These are phyloP conservation scores for Globisporangium takayamanum DNA, from an alignment of 352 stramenopile genomes.

Conservation along the genomic window DNA sequence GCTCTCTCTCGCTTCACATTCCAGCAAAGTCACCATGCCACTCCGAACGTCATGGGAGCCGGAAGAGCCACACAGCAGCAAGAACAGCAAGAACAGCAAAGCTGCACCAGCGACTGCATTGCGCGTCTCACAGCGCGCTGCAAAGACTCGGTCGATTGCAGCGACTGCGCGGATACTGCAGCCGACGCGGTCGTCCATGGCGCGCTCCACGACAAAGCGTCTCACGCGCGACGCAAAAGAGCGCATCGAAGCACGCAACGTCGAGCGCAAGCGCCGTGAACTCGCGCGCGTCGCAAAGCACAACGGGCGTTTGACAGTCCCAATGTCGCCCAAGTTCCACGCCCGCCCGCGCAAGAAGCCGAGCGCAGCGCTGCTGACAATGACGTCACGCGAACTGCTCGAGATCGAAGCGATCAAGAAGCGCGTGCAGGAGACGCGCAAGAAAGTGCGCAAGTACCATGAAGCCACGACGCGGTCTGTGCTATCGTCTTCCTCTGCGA, in stretches of 20 bases:
- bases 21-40: background rate
- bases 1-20: background rate
- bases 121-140: conserved; percentile 31
- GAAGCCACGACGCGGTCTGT: conserved; percentile 43
- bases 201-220: conserved; percentile 30
- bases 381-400: conserved; percentile 63
- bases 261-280: conserved; percentile 24
- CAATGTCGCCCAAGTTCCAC: conserved; percentile 61
- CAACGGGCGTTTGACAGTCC: conserved; percentile 58
- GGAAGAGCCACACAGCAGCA: background rate
- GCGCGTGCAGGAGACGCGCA: conserved; percentile 43
- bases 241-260: conserved; percentile 24
- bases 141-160: conserved; percentile 48
- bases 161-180: conserved; percentile 52
- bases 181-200: conserved; percentile 53
- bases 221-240: conserved; percentile 39
- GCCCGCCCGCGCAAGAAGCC: conserved; percentile 24
- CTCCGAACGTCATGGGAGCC: conserved; percentile 9
- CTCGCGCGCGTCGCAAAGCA: conserved; percentile 39
- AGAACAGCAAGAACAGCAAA: background rate
- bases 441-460: conserved; percentile 62
- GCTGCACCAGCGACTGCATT: conserved; percentile 24
- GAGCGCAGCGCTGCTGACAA: conserved; percentile 40
- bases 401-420: conserved; percentile 68
- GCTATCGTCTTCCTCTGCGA: conserved; percentile 1